phyloP scores from a whole-genome alignment of 2,329 filamentous ascomycete species.

The Grosmannia huntii region DNA sequence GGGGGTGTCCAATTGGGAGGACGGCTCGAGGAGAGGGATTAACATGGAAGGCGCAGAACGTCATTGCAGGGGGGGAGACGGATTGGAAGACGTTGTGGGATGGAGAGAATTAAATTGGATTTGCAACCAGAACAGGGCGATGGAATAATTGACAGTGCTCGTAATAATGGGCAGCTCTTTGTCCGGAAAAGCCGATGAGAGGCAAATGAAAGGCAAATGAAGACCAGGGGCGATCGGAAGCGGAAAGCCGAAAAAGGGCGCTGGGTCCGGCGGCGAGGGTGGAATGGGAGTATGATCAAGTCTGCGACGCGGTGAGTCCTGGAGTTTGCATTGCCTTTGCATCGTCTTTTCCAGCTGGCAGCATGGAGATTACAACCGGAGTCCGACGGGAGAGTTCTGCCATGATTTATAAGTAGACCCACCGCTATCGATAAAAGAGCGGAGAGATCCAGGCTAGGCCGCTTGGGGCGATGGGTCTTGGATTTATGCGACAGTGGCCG shows the following conservation, averaged over 20 bases:
- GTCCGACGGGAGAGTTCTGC: neutral
- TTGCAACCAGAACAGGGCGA: neutral
- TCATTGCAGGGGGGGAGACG: neutral
- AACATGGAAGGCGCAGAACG: neutral
- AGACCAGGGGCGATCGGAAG: neutral
- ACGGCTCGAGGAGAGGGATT: neutral
- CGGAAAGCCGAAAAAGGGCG: neutral
- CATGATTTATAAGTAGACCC: slow-evolving; percentile 12
- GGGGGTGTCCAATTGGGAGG: neutral
- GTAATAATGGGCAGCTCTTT: neutral
- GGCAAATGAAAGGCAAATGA: neutral
- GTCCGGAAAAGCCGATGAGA: neutral
- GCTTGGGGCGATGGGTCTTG: slow-evolving; percentile 5
- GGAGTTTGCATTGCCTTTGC: neutral
- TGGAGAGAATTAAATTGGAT: neutral
- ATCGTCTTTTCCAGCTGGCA: too few relatives aligned
- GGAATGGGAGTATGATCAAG: neutral
- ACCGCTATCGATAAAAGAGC: slow-evolving; percentile 8
- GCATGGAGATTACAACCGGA: neutral
- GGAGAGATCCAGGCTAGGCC: slow-evolving; percentile 1
- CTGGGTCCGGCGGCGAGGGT: neutral
- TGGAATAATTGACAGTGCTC: neutral
- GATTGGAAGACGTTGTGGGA: neutral
- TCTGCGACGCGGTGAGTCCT: neutral
- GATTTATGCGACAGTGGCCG: slow-evolving; percentile 1